Conservation (phyloP, 1,284 basidiomycete genomes). For the Coniferiporia weirii region DNA sequence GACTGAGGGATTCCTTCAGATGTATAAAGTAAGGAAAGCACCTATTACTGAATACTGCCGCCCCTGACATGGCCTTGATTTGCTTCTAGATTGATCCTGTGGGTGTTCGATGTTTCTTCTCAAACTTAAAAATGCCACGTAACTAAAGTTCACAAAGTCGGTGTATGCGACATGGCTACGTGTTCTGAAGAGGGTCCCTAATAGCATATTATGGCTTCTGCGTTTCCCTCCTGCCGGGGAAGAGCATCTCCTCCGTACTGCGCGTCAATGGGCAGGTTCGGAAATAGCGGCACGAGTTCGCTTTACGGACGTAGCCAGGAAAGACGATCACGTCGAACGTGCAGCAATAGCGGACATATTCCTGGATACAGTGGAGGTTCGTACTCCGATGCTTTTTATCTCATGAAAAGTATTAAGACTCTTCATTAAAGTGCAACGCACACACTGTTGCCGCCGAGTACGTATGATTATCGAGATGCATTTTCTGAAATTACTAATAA, state of each 20-base stretch:
- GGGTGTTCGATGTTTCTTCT: slow-evolving; percentile 17
- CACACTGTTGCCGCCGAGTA: slow-evolving; percentile 60
- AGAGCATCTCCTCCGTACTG: slow-evolving; percentile 45
- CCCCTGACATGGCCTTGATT: background rate
- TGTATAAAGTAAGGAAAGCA: slow-evolving; percentile 39
- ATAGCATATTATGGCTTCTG: slow-evolving; percentile 56
- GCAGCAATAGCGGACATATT: slow-evolving; percentile 54
- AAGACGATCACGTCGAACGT: slow-evolving; percentile 50
- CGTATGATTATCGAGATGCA: slow-evolving; percentile 21
- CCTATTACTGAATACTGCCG: background rate
- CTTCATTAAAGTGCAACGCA: slow-evolving; percentile 44
- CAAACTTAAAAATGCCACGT: no score
- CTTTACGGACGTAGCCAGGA: slow-evolving; percentile 53
- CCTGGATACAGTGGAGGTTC: slow-evolving; percentile 56
- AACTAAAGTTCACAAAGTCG: slow-evolving; percentile 22
- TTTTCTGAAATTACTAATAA: background rate
- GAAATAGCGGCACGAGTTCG: slow-evolving; percentile 49
- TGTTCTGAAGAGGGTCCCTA: slow-evolving; percentile 45
- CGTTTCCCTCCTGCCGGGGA: slow-evolving; percentile 56
- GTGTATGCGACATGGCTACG: slow-evolving; percentile 54
- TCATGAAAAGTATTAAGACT: background rate
- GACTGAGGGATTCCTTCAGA: slow-evolving; percentile 27
- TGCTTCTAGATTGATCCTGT: slow-evolving; percentile 44
- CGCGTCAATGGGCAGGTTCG: slow-evolving; percentile 46
- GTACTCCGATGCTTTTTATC: slow-evolving; percentile 15